phyloP scores from a whole-genome alignment of 768 basidiomycete genomes.

The Tylopilus intermedius region DNA sequence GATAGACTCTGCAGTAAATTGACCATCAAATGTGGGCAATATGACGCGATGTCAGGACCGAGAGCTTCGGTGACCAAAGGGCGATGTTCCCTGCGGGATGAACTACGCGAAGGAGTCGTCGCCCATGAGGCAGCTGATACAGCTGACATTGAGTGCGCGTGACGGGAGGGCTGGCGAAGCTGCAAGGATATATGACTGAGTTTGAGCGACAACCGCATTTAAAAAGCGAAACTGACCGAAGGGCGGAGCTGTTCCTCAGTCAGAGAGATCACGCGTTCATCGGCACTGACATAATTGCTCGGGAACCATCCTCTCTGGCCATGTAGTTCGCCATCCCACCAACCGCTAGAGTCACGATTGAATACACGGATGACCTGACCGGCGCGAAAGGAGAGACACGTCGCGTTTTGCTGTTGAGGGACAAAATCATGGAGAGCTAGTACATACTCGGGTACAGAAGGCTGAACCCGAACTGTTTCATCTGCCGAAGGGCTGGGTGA shows the following conservation, averaged over 20 bases:
- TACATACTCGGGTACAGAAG: conserved; percentile 60
- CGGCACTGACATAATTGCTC: conserved; percentile 85
- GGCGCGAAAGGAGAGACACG: conserved; percentile 83
- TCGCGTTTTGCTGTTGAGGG: conserved; percentile 64
- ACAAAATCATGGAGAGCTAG: conserved; percentile 89
- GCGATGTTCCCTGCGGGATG: conserved; percentile 38
- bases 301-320: conserved; percentile 95
- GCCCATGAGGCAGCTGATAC: conserved; percentile 53
- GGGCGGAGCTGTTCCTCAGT: conserved; percentile 52
- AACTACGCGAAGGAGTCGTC: conserved; percentile 37
- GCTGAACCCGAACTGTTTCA: conserved; percentile 41
- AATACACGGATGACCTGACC: conserved; percentile 91
- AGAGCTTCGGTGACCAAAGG: conserved; percentile 43
- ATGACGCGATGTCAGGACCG: conserved; percentile 51
- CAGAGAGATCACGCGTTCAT: conserved; percentile 46
- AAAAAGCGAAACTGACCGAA: conserved; percentile 33
- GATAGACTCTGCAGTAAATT: conserved; percentile 82
- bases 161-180: conserved; percentile 38
- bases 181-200: conserved; percentile 10
- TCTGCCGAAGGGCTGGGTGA: conserved; percentile 43
- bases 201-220: neutral
- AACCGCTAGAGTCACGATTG: conserved; percentile 82
- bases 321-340: conserved; percentile 98
- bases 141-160: conserved; percentile 47
- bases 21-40: conserved; percentile 74